Base-by-base conservation (phyloP, 495 filamentous ascomycete species). In the Tuber melanosporum region DNA sequence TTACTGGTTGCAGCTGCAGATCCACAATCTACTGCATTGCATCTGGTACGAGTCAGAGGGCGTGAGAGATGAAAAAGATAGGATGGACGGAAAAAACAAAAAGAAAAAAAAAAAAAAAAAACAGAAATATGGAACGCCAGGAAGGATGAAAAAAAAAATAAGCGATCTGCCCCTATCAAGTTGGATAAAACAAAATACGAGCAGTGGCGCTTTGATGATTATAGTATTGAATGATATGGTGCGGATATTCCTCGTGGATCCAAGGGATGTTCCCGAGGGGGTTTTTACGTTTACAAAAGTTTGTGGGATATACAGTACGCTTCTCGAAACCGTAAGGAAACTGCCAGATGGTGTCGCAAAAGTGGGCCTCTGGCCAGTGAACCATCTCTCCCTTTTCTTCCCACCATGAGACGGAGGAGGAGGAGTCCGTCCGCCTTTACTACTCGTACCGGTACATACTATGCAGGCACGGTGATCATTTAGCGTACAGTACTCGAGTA, bases 381-480 rank as follows among this genome's bases (percentile, higher is more conserved):
- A 32, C 41, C 15, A 66, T 71, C 71, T 72, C 41, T 62, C 66
- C 74, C 45, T 44, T 22, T 70, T 19, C 42, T 41, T 46, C 49
- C 42, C 47, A 46, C 43, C 42, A 75, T 39, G 70, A 49, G 52
- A 73, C 73, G 62, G 71, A 71, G 74, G 42, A 73, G 71, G 70
- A 42, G 36, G 32, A 32, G 73, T 78, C 79, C 79, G 79, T 80
- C 78, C 73, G 73, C 73, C 41, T 47, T 79, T 39, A 71, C 47
- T 46, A 69, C 62, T 39, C 71, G 39, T 74, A 36, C 4, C 4
- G 39, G 4, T 41, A 41, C 39, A 5, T 41, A 41, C 72, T 71
- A 80, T 79, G 78, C 78, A 80, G 78, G 78, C 78, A 80, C 77
- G 78, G 62, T 80, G 76, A 78, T 80, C 78, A 79, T 73, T 57